phyloP scores from a whole-genome alignment of 176 grass and related monocot genomes.

The Dactylis glomerata region DNA sequence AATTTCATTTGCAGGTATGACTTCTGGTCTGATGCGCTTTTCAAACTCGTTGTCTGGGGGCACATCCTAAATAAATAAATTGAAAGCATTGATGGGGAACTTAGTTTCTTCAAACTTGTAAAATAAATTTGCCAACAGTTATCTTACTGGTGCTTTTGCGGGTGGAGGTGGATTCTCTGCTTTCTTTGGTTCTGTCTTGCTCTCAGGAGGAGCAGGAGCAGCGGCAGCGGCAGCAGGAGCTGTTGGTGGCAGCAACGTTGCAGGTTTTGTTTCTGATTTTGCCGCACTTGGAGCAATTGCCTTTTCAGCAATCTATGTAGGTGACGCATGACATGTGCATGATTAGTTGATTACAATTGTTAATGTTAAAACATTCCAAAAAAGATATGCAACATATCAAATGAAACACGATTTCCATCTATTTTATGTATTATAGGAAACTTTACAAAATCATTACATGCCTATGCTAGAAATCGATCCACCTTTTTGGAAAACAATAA shows the following conservation, averaged over 20 bases:
- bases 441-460: neutral
- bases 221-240: neutral
- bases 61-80: slow-evolving; percentile 37
- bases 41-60: slow-evolving; percentile 80
- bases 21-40: slow-evolving; percentile 80
- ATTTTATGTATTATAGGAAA: neutral
- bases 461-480: neutral
- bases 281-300: slow-evolving; percentile 32
- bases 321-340: slow-evolving; percentile 5
- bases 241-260: slow-evolving; percentile 32
- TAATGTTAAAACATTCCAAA: neutral
- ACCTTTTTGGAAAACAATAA: neutral
- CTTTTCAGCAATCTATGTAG: slow-evolving; percentile 49
- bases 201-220: slow-evolving; percentile 30
- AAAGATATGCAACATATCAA: neutral
- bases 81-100: neutral
- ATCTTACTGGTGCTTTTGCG: slow-evolving; percentile 56
- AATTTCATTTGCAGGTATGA: slow-evolving; percentile 78
- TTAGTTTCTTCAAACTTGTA: slow-evolving; percentile 8
- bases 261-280: slow-evolving; percentile 68
- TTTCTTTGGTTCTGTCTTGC: slow-evolving; percentile 58
- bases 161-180: slow-evolving; percentile 34
- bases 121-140: neutral
- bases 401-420: neutral
- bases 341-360: neutral